Conservation (phyloP, 2,329 filamentous ascomycete genomes). For the Pyricularia sp. region DNA sequence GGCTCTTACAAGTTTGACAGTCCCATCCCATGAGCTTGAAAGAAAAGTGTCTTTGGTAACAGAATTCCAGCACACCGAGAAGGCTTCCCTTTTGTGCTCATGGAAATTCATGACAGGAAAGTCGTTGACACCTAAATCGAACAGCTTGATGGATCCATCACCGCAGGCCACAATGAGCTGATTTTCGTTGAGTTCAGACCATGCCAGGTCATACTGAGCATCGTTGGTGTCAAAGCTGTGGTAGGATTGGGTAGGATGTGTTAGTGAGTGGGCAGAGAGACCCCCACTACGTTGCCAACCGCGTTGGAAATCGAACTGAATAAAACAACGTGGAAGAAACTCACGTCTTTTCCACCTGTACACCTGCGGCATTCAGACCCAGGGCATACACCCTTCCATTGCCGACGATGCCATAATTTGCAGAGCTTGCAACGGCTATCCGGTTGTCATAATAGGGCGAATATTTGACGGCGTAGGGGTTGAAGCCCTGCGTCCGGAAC, state of each 20-base stretch:
- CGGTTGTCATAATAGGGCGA: constrained; percentile 96
- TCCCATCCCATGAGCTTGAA: constrained; percentile 92
- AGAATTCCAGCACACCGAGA: constrained; percentile 87
- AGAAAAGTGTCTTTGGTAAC: constrained; percentile 85
- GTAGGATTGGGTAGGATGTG: constrained; percentile 1
- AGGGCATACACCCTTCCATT: constrained; percentile 87
- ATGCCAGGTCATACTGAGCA: constrained; percentile 86
- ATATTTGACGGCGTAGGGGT: constrained; percentile 96
- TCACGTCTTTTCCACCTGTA: constrained; percentile 76
- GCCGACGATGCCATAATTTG: constrained; percentile 94
- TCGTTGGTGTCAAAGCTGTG: constrained; percentile 91
- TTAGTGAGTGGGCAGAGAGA: not conserved
- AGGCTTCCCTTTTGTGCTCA: constrained; percentile 89
- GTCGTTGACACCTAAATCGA: constrained; percentile 70
- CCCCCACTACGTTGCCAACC: not conserved
- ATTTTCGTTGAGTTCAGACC: constrained; percentile 95
- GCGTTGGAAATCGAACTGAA: not conserved
- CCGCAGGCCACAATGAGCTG: constrained; percentile 84
- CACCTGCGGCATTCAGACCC: constrained; percentile 71
- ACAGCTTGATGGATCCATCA: constrained; percentile 91
- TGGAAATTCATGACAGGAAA: constrained; percentile 89
- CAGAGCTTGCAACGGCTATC: constrained; percentile 79
- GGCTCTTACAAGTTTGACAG: constrained; percentile 68
- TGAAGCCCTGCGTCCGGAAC: constrained; percentile 87
- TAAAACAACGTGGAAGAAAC: not conserved